Evolutionary conservation across 257 asterid genomes (phyloP).

Genomic region (Sherardia arvensis): DNA sequence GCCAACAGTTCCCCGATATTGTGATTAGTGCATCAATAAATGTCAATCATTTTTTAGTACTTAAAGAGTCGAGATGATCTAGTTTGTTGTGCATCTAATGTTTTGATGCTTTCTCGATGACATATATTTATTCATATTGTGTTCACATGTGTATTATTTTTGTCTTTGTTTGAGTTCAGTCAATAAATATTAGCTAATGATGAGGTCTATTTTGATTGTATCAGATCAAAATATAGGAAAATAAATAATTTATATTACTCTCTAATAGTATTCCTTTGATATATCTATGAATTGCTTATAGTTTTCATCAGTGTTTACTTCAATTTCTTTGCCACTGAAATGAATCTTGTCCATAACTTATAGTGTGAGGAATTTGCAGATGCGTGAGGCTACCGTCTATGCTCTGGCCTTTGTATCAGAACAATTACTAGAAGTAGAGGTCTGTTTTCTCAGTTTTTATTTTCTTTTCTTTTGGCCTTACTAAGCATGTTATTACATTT

Average conservation of each 20-base stretch:
- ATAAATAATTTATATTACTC: neutral
- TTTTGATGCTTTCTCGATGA: neutral
- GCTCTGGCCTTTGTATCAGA: slow-evolving; percentile 85
- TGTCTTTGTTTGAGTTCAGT: neutral
- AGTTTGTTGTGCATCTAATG: neutral
- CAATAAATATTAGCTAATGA: neutral
- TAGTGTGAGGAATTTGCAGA: slow-evolving; percentile 33
- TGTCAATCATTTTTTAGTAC: neutral
- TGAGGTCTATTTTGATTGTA: neutral
- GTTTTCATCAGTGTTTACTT: neutral
- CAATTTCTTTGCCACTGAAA: neutral
- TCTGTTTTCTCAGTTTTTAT: slow-evolving; percentile 17
- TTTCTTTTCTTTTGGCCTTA: neutral
- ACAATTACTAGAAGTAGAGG: slow-evolving; percentile 81
- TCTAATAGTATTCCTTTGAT: neutral
- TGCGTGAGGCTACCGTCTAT: slow-evolving; percentile 83
- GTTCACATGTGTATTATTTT: neutral
- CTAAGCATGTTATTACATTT: neutral
- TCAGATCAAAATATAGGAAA: neutral
- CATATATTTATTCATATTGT: neutral
- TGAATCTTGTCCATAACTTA: neutral
- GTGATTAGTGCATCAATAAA: neutral
- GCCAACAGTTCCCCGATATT: neutral
- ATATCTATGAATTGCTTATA: neutral
- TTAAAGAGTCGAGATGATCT: neutral